Conservation (phyloP, 352 stramenopile species). For the Phytophthora kernoviae region DNA sequence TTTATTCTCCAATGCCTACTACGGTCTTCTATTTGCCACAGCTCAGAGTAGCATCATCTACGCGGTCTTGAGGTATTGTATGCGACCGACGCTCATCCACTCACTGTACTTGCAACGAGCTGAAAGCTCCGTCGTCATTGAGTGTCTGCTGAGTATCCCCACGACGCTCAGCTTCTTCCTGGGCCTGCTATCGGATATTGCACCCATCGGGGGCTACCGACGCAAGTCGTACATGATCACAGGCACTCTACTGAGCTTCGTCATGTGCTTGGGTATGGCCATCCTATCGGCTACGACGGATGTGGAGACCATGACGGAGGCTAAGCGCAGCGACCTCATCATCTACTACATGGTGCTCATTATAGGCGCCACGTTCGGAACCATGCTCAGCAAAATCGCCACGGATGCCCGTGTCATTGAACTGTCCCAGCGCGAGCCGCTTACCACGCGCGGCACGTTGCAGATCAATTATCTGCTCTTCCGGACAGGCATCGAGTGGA, state of each 20-base stretch:
- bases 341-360: constrained; percentile 68
- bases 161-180: constrained; percentile 88
- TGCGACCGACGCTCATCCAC: constrained; percentile 73
- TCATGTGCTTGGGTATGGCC: constrained; percentile 57
- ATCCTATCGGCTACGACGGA: constrained; percentile 54
- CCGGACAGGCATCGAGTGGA: constrained; percentile 52
- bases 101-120: constrained; percentile 56
- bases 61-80: constrained; percentile 65
- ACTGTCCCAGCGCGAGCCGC: constrained; percentile 76
- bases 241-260: constrained; percentile 62
- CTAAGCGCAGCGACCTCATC: constrained; percentile 40
- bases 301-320: constrained; percentile 31
- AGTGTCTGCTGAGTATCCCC: constrained; percentile 85
- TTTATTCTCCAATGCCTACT: constrained; percentile 67
- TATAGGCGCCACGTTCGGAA: constrained; percentile 78
- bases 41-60: constrained; percentile 62
- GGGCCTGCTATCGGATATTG: constrained; percentile 86
- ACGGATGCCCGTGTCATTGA: constrained; percentile 84
- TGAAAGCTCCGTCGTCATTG: constrained; percentile 60
- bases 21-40: constrained; percentile 60
- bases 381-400: constrained; percentile 86
- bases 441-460: constrained; percentile 64
- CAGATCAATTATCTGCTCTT: constrained; percentile 86
- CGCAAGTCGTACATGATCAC: constrained; percentile 92
- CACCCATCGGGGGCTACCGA: constrained; percentile 85